Conservation (phyloP, 768 basidiomycete species). For the Austroboletus eburneus region DNA sequence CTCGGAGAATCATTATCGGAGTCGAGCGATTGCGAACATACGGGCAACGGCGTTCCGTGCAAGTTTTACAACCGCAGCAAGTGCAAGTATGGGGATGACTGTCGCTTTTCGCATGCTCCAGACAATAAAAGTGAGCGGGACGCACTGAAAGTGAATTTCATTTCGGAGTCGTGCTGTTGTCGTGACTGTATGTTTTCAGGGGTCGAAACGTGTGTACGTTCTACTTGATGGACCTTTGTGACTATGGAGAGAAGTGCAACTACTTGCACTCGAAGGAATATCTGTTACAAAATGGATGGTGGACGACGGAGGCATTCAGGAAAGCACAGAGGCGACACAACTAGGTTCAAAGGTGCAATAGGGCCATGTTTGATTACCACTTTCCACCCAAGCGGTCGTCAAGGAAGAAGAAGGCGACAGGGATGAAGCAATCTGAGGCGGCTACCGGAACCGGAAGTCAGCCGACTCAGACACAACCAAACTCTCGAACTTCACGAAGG, state of each 20-base stretch:
- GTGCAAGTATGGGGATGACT: slow-evolving; percentile 38
- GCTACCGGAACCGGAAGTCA: neutral
- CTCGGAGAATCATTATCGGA: slow-evolving; percentile 43
- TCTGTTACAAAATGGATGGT: slow-evolving; percentile 45
- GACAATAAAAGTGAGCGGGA: slow-evolving; percentile 51
- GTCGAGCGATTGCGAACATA: slow-evolving; percentile 47
- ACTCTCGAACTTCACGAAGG: neutral
- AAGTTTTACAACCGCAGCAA: slow-evolving; percentile 52
- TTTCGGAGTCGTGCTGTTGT: neutral
- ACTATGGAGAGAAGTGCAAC: slow-evolving; percentile 35
- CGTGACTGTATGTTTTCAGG: slow-evolving; percentile 25
- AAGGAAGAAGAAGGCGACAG: neutral
- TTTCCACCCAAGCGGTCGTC: neutral
- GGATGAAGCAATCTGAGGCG: neutral
- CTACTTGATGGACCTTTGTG: slow-evolving; percentile 37
- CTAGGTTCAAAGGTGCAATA: neutral
- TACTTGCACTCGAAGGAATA: slow-evolving; percentile 46
- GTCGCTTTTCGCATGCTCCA: slow-evolving; percentile 48
- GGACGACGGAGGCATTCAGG: slow-evolving; percentile 20
- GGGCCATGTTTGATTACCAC: neutral
- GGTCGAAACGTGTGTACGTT: slow-evolving; percentile 45
- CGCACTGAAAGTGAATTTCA: slow-evolving; percentile 38
- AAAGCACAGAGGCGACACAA: slow-evolving; percentile 1
- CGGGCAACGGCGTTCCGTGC: slow-evolving; percentile 48
- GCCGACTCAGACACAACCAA: neutral